Evolutionary conservation across 2,329 filamentous ascomycete genomes (phyloP), one percentile per base, ranked within the genome.

Genomic region (Venturia nashicola): DNA sequence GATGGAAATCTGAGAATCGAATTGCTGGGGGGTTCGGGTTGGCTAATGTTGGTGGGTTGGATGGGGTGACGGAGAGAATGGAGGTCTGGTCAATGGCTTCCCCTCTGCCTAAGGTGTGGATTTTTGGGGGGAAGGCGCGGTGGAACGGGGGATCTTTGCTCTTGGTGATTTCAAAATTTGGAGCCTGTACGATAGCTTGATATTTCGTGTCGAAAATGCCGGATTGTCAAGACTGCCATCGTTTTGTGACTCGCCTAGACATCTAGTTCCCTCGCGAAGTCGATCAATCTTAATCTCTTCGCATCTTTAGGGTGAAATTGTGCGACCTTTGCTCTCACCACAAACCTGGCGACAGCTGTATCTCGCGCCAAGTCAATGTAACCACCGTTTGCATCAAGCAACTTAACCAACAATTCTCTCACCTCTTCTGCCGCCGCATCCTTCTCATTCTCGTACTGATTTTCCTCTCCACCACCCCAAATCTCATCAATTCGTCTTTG

Each of bases 291-390:
- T 65, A 83, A 67, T 66, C 77, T 77, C 65, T 74, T 73, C 18
- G 81, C 81, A 72, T 83, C 80, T 65, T 77, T 79, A 0, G 80
- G 80, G 69, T 83, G 79, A 61, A 82, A 82, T 65, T 83, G 80
- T 16, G 81, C 81, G 64, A 83, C 77, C 69, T 81, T 83, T 12
- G 80, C 79, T 68, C 79, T 75, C 18, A 83, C 78, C 42, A 83
- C 70, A 66, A 83, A 83, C 54, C 81, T 74, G 7, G 79, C 78
- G 18, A 78, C 78, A 16, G 81, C 81, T 44, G 79, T 81, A 64
- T 83, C 81, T 42, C 75, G 73, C 36, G 76, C 70, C 20, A 83
- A 69, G 34, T 77, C 72, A 57, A 80, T 75, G 67, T 83, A 83
- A 75, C 9, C 72, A 69, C 20, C 72, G 69, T 16, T 76, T 73